phyloP scores from a whole-genome alignment of 306 rosid genomes.

The Arachis hypogaea region DNA sequence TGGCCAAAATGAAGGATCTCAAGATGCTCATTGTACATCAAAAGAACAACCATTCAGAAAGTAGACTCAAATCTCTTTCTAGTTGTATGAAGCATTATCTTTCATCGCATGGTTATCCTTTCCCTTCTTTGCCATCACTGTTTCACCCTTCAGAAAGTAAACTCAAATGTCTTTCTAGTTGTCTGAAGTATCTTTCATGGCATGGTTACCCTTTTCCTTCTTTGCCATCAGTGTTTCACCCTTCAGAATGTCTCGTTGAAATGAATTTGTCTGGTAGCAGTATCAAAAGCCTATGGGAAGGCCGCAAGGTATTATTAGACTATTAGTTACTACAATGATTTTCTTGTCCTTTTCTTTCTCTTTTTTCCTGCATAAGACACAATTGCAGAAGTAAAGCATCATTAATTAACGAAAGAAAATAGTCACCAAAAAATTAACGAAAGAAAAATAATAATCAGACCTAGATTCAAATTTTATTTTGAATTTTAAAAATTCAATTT shows the following conservation, averaged over 20 bases:
- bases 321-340: too few species aligned
- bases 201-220: slow-evolving; percentile 32
- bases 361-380: too few species aligned
- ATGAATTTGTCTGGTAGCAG: slow-evolving; percentile 26
- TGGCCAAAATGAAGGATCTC: slow-evolving; percentile 28
- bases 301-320: slow-evolving; percentile 7
- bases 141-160: neutral
- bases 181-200: slow-evolving; percentile 32
- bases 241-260: slow-evolving; percentile 1
- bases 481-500: too few species aligned
- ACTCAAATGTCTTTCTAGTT: slow-evolving; percentile 16
- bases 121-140: slow-evolving; percentile 31
- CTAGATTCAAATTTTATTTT: too few species aligned
- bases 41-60: neutral
- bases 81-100: slow-evolving; percentile 13
- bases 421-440: too few species aligned
- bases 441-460: too few species aligned
- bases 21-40: slow-evolving; percentile 13
- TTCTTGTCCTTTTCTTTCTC: too few species aligned
- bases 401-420: too few species aligned
- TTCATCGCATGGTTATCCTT: slow-evolving; percentile 34
- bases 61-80: slow-evolving; percentile 11
- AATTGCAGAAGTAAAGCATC: too few species aligned
- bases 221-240: slow-evolving; percentile 34
- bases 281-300: slow-evolving; percentile 29